A percentile compares a stretch with the other conserved stretches of the same genome.
These are phyloP conservation scores for Medakamo hakoo DNA, from an alignment of 139 green algal species.

Conservation along the genomic window DNA sequence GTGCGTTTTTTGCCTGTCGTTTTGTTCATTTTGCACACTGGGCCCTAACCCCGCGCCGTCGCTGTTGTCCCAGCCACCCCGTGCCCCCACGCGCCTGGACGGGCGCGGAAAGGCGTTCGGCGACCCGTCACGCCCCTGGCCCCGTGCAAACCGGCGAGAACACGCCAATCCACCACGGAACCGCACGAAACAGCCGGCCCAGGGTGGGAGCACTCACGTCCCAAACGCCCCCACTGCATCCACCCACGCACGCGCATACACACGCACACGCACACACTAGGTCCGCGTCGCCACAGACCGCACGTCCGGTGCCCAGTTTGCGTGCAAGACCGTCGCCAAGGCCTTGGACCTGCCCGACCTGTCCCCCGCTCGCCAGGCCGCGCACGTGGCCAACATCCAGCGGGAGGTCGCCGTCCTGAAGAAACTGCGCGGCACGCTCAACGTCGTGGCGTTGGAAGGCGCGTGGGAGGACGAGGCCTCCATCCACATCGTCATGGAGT, in stretches of 20 bases:
- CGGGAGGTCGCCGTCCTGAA: constrained; percentile 46
- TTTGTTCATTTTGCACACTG: neutral
- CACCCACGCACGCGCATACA: neutral
- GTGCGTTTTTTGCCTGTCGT: constrained; percentile 23
- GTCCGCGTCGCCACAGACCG: neutral
- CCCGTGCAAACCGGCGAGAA: too few species aligned
- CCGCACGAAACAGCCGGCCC: too few species aligned
- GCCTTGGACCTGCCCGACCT: constrained; percentile 43
- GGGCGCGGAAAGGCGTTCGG: too few species aligned
- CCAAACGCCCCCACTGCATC: too few species aligned
- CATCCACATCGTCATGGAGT: constrained; percentile 80
- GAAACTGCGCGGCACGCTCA: constrained; percentile 51
- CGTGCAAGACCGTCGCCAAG: constrained; percentile 68
- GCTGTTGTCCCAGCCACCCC: too few species aligned
- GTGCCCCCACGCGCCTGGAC: too few species aligned
- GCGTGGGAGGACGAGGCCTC: constrained; percentile 56
- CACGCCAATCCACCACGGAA: too few species aligned
- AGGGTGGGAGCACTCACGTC: too few species aligned
- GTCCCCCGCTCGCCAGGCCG: neutral
- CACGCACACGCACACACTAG: neutral
- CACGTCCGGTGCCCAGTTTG: constrained; percentile 40
- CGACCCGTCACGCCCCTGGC: too few species aligned
- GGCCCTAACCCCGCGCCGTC: neutral
- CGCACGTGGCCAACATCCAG: constrained; percentile 60
- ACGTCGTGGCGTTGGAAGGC: constrained; percentile 56